Base-by-base conservation (phyloP, 176 grass and related monocot genomes). In the Zoysia pacifica region DNA sequence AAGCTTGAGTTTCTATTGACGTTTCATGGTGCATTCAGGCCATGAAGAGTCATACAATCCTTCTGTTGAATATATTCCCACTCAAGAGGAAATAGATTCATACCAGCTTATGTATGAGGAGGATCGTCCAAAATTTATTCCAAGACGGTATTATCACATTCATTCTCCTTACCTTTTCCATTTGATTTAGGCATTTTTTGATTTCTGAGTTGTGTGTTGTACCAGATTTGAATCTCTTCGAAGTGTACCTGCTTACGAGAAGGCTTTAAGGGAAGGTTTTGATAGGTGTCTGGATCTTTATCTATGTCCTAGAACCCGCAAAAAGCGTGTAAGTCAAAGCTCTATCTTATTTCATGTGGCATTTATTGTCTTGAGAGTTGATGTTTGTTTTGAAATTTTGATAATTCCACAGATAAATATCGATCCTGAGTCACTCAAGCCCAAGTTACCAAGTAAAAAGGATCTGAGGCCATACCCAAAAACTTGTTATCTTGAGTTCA, bases 21-120 rank as follows among this genome's bases (percentile, higher is more conserved):
- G 72, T 14, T 81, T 44, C 39, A 73, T 89, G 66, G 65, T 82
- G 61, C 75, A 72, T 93, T 73, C 65, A 99, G 97, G 97, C 64
- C 97, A 99, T 80, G 97, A 99, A 91, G 97, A 96, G 79, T 95
- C 93, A 11, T 99, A 99, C 72, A 99, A 99, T 86, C 93, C 97
- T 86, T 95, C 97, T 41, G 48, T 96, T 28, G 97, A 99, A 85
- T 99, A 90, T 70, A 82, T 99, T 79, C 97, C 97, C 77, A 99
- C 97, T 16, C 88, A 90, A 95, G 93, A 99, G 79, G 97, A 99
- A 83, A 93, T 95, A 70, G 91, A 94, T 75, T 87, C 90, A 0
- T 99, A 99, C 73, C 93, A 96, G 81, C 84, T 95, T 72, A 95
- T 99, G 97, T 96, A 79, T 14, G 93, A 99, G 79, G 97, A 99